These are phyloP conservation scores for Sordariomycetes sp. DNA, from an alignment of 2,329 filamentous ascomycete genomes.

Conservation along the genomic window DNA sequence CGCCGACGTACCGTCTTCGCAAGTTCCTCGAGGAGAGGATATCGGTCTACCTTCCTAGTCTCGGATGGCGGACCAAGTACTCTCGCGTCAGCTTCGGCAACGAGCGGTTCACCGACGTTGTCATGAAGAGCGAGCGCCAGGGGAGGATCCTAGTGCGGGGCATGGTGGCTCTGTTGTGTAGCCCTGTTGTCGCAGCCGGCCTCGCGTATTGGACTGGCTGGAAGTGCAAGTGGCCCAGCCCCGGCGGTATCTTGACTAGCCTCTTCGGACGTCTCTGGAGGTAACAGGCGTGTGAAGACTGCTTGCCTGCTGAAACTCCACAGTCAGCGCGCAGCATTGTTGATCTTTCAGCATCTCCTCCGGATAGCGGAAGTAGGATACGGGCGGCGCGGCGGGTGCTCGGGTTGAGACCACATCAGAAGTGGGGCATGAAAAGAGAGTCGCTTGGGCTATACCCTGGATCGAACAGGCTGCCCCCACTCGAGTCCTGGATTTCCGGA, in stretches of 20 bases:
- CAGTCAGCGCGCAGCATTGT: background rate
- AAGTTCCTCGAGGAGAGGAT: slow-evolving; percentile 81
- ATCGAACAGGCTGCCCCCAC: background rate
- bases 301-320: background rate
- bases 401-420: background rate
- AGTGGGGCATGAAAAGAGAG: background rate
- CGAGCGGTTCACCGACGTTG: slow-evolving; percentile 76
- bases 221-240: background rate
- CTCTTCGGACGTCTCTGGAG: background rate
- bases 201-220: background rate
- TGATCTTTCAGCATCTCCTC: background rate
- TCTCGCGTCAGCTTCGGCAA: slow-evolving; percentile 87
- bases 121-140: slow-evolving; percentile 56
- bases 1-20: slow-evolving; percentile 61
- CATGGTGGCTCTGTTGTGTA: background rate
- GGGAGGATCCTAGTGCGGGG: slow-evolving; percentile 36
- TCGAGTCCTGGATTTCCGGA: background rate
- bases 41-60: slow-evolving; percentile 57
- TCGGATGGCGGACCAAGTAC: slow-evolving; percentile 91
- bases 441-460: background rate
- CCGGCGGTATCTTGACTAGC: background rate
- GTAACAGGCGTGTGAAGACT: background rate
- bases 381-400: background rate
- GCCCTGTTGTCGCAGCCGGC: background rate
- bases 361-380: background rate